Evolutionary conservation across 805 yeast species (phyloP), one percentile per base, ranked within the genome.

Genomic region (Tetrapisispora pingtungensis): DNA sequence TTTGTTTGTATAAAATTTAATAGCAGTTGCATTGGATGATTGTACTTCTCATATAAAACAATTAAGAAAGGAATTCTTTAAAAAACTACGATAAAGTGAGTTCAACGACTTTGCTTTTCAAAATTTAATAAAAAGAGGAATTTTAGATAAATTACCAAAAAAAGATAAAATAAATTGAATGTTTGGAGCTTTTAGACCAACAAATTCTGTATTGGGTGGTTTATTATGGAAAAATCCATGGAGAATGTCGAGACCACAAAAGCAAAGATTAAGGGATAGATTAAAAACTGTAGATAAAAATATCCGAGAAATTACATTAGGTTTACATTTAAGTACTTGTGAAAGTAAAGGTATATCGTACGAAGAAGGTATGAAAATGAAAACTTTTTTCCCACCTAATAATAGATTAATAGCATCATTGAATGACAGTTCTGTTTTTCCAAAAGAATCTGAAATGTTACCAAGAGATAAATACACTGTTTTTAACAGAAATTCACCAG

Each of bases 391-490:
- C 30, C 55, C 54, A 36, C 67, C 66, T 13, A 49, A 58, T 44
- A 57, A 56, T 33, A 52, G 55, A 43, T 40, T 51, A 13, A 40
- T 62, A 42, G 53, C 60, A 35, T 40, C 59, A 36, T 44, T 56
- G 36, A 61, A 56, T 38, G 67, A 66, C 38, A 62, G 67, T 15
- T 52, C 62, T 4, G 60, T 75, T 27, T 73, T 83, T 57, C 96
- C 97, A 33, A 82, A 78, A 56, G 96, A 88, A 57, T 52, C 63
- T 30, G 87, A 88, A 48, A 89, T 90, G 97, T 57, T 65, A 1
- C 72, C 95, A 7, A 71, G 66, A 50, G 95, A 93, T 67, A 90
- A 90, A 65, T 93, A 93, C 67, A 80, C 95, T 38, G 81, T 87
- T 1, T 90, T 84, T 68, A 80, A 78, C 66, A 82, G 76, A 64